Conservation (phyloP, 352 stramenopile genomes). For the Globisporangium megalacanthum region DNA sequence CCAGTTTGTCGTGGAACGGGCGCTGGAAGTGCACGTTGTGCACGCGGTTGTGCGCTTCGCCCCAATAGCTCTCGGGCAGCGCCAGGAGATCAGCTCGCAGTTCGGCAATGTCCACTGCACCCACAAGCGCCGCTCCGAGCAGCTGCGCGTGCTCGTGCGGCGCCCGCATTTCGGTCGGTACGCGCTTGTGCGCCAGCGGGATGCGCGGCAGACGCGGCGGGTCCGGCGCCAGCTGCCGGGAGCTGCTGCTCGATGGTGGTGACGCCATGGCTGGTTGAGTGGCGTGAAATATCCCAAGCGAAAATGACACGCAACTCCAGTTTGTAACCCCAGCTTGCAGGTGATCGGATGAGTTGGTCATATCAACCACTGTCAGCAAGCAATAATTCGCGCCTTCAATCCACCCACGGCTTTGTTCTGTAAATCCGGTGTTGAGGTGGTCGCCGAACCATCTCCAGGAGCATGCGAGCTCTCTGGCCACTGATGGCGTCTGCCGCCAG, state of each 20-base stretch:
- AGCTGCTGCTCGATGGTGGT: slow-evolving; percentile 1
- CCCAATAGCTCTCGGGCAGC: slow-evolving; percentile 33
- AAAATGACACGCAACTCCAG: too few species aligned
- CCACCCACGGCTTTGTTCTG: too few species aligned
- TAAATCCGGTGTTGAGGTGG: too few species aligned
- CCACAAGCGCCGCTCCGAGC: slow-evolving; percentile 37
- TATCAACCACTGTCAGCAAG: too few species aligned
- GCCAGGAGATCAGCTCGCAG: slow-evolving; percentile 31
- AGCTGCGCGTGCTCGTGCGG: slow-evolving; percentile 29
- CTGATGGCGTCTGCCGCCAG: too few species aligned
- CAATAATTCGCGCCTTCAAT: too few species aligned
- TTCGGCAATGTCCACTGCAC: slow-evolving; percentile 27
- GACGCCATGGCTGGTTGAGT: slow-evolving; percentile 20
- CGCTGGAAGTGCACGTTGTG: slow-evolving; percentile 88
- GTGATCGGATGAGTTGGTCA: too few species aligned
- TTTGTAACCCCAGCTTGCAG: too few species aligned
- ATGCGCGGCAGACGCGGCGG: slow-evolving; percentile 30
- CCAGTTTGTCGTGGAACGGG: slow-evolving; percentile 92
- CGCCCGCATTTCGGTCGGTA: slow-evolving; percentile 44
- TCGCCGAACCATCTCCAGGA: too few species aligned
- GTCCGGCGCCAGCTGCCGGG: slow-evolving; percentile 31
- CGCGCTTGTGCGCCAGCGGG: slow-evolving; percentile 46
- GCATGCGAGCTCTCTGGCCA: too few species aligned
- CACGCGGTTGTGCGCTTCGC: slow-evolving; percentile 35
- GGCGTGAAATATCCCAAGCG: too few species aligned